phyloP scores from a whole-genome alignment of 2,329 filamentous ascomycete species.

The Exophiala aquamarina region DNA sequence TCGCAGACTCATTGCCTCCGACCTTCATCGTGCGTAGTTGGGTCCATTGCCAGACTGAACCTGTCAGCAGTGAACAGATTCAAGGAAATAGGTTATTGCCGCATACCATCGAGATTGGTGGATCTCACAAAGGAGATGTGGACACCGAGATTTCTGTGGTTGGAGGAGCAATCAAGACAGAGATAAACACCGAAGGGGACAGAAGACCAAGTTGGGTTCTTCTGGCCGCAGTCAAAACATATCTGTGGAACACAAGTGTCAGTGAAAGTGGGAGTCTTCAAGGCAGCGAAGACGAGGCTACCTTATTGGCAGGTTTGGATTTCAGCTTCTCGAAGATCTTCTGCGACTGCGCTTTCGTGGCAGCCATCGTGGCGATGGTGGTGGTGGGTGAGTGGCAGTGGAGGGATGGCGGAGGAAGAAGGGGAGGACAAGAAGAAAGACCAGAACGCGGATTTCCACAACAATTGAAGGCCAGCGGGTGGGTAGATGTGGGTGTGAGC shows the following conservation, averaged over 20 bases:
- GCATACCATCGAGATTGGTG: slow-evolving; percentile 94
- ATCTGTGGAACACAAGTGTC: slow-evolving; percentile 55
- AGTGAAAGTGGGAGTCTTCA: slow-evolving; percentile 15
- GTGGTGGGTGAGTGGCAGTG: background rate
- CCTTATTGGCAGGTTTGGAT: slow-evolving; percentile 91
- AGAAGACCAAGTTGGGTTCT: slow-evolving; percentile 98
- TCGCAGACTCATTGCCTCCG: slow-evolving; percentile 95
- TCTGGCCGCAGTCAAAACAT: slow-evolving; percentile 97
- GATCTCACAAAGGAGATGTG: slow-evolving; percentile 99
- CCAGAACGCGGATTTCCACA: background rate
- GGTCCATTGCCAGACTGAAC: slow-evolving; percentile 96
- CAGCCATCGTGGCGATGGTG: slow-evolving; percentile 53
- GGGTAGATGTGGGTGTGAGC: background rate
- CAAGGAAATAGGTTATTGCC: background rate
- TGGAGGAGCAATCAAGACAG: slow-evolving; percentile 94
- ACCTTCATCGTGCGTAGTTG: slow-evolving; percentile 97
- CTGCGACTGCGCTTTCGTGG: slow-evolving; percentile 91
- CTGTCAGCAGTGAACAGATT: slow-evolving; percentile 25
- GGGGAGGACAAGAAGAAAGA: background rate
- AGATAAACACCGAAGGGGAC: slow-evolving; percentile 97
- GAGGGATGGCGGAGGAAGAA: background rate
- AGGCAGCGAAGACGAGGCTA: slow-evolving; percentile 40
- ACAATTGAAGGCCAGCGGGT: background rate
- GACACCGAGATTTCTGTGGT: slow-evolving; percentile 95
- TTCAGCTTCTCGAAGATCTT: slow-evolving; percentile 98